Conservation (phyloP, 192 early-diverging fungal species). For the Podochytrium sp. region DNA sequence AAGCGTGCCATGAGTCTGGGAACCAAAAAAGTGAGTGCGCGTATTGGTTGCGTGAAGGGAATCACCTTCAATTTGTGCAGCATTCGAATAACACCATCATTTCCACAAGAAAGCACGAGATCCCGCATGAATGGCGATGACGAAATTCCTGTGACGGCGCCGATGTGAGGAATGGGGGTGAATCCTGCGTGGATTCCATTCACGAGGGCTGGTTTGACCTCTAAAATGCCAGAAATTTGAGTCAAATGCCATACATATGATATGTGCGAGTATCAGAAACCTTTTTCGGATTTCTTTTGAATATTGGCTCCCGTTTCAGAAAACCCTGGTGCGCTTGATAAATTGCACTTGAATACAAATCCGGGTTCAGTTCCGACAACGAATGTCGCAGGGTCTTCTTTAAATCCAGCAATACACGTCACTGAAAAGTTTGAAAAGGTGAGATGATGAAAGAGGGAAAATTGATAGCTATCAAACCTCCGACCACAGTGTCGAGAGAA, state of each 20-base stretch:
- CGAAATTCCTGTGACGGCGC: constrained; percentile 42
- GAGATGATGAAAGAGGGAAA: neutral
- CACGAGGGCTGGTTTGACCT: neutral
- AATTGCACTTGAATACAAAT: constrained; percentile 45
- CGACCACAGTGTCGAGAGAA: constrained; percentile 12
- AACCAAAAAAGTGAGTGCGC: no score
- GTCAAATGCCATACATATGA: neutral
- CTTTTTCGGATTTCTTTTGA: constrained; percentile 6
- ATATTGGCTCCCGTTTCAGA: neutral
- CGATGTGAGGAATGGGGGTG: constrained; percentile 41
- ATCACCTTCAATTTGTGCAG: constrained; percentile 45
- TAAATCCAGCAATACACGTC: constrained; percentile 22
- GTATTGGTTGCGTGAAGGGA: neutral
- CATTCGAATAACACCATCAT: constrained; percentile 45
- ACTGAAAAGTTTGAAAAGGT: constrained; percentile 1
- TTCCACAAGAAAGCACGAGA: constrained; percentile 45
- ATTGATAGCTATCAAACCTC: neutral
- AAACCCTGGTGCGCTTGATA: constrained; percentile 7
- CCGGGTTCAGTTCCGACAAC: constrained; percentile 52
- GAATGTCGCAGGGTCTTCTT: constrained; percentile 26
- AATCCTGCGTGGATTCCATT: constrained; percentile 40
- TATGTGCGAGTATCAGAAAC: no score
- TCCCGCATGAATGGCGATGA: constrained; percentile 51
- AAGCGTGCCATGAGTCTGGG: constrained; percentile 7
- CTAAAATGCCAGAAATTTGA: neutral